Conservation (phyloP, 495 filamentous ascomycete genomes). For the Trichocladium uniseriatum region DNA sequence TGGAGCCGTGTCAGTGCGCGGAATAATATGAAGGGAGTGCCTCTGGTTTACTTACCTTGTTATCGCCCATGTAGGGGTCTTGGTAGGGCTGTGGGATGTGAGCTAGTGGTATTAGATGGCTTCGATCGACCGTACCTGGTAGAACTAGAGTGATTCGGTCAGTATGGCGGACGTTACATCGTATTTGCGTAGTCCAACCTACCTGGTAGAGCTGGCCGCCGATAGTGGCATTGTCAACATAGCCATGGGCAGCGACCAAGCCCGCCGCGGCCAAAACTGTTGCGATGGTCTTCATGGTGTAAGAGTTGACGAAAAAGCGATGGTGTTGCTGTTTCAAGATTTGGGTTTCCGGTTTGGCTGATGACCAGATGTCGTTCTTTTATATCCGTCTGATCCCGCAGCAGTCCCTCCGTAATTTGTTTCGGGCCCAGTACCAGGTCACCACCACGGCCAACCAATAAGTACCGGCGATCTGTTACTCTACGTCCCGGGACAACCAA, state of each 20-base stretch:
- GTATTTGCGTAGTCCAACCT: background rate
- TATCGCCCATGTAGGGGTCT: conserved; percentile 40
- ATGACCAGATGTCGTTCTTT: background rate
- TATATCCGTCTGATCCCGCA: background rate
- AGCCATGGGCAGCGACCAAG: conserved; percentile 53
- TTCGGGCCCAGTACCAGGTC: no score
- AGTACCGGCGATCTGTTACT: no score
- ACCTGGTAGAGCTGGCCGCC: conserved; percentile 31
- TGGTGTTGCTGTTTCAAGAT: background rate
- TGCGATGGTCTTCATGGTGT: conserved; percentile 28
- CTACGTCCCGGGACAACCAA: background rate
- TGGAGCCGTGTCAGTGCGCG: background rate
- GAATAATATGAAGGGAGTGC: no score
- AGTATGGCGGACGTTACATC: background rate
- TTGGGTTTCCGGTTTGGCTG: no score
- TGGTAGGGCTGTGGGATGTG: conserved; percentile 27
- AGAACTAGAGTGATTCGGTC: conserved; percentile 11
- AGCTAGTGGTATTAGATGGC: background rate
- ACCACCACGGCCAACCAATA: no score
- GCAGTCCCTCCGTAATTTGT: no score
- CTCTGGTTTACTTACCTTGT: conserved; percentile 4
- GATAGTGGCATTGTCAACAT: conserved; percentile 44
- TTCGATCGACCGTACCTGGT: conserved; percentile 11
- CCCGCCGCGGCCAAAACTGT: conserved; percentile 40
- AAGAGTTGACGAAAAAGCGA: no score